Evolutionary conservation across 1,139 yeast genomes (phyloP), one percentile per base, ranked within the genome.

Genomic region (Sugiyamaella sp.): DNA sequence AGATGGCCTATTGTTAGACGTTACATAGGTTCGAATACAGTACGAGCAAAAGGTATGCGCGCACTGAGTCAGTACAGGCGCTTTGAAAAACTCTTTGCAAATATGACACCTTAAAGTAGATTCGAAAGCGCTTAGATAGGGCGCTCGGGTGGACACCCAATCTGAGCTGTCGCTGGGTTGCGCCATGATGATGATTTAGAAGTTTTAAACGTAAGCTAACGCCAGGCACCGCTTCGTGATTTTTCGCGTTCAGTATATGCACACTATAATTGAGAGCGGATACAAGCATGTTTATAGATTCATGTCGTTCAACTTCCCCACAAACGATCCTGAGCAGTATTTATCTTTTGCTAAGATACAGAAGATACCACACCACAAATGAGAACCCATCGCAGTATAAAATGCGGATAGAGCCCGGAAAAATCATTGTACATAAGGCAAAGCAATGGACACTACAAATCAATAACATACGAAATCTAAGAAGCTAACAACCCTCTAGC

Each of bases 1-100:
- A 54, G 79, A 73, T 38, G 79, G 78, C 35, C 80, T 81, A 42
- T 72, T 72, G 21, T 82, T 74, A 12, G 38, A 33, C 9, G 48
- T 27, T 46, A 91, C 71, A 58, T 85, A 82, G 59, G 86, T 81
- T 57, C 97, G 77, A 35, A 93, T 88, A 68, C 99, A 93, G 20
- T 85, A 78, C 0, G 97, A 89, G 68, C 99, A 93, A 67, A 90
- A 93, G 0, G 95, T 85, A 67, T 93, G 98, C 46, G 88, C 86
- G 72, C 98, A 91, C 4, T 85, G 79, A 1, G 97, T 88, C 43
- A 87, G 74, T 52, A 89, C 90, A 1, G 99, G 98, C 0, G 95
- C 91, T 44, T 73, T 77, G 57, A 88, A 75, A 60, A 86, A 82
- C 57, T 90, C 97, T 66, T 91, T 89, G 68, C 99, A 93, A n/a